Conservation (phyloP, 805 yeast species). For the Cyberlindnera sargentensis region DNA sequence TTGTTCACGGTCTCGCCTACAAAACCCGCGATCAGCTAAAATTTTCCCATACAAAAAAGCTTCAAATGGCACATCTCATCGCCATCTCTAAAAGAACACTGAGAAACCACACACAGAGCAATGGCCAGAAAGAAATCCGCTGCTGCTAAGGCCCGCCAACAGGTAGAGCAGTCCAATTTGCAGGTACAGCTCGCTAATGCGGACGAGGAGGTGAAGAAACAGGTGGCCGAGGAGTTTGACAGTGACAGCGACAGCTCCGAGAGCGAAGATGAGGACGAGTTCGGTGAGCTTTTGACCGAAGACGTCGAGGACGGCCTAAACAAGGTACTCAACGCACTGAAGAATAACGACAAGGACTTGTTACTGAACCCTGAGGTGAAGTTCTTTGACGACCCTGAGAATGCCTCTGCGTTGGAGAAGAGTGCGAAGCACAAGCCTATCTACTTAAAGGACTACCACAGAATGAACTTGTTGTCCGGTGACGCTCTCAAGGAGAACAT, state of each 20-base stretch:
- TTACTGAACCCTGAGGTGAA: slow-evolving; percentile 59
- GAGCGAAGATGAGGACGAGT: slow-evolving; percentile 75
- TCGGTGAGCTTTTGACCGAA: slow-evolving; percentile 79
- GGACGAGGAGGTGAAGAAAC: slow-evolving; percentile 19
- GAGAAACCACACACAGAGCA: too few relatives aligned
- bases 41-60: neutral
- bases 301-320: slow-evolving; percentile 77
- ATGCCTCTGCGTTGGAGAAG: slow-evolving; percentile 25
- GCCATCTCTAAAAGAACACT: neutral
- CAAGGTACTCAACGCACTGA: slow-evolving; percentile 64
- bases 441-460: slow-evolving; percentile 86
- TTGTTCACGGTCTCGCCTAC: neutral
- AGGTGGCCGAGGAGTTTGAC: slow-evolving; percentile 26
- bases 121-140: slow-evolving; percentile 91
- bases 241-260: slow-evolving; percentile 31
- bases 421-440: slow-evolving; percentile 55
- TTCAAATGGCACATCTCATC: neutral
- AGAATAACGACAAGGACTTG: slow-evolving; percentile 55
- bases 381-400: slow-evolving; percentile 64
- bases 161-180: slow-evolving; percentile 20
- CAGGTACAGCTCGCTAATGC: slow-evolving; percentile 20
- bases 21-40: neutral
- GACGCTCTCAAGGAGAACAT: slow-evolving; percentile 48
- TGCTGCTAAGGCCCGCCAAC: slow-evolving; percentile 59
- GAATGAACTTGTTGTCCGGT: slow-evolving; percentile 73